Conservation (phyloP, 148 eudicot species). For the Chenopodium album region DNA sequence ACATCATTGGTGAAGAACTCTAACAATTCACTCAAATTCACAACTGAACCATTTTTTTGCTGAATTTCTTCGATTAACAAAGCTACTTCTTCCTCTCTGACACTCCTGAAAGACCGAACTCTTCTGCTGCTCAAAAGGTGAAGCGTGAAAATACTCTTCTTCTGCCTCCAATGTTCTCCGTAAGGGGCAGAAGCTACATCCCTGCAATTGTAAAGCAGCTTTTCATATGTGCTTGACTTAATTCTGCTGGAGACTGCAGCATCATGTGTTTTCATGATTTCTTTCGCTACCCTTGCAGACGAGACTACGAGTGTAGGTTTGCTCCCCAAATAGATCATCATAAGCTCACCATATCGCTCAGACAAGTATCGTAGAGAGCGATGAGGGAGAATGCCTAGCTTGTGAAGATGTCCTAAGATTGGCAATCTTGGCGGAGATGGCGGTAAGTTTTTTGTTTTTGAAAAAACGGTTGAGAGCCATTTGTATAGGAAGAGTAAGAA, state of each 20-base stretch:
- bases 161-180: conserved; percentile 63
- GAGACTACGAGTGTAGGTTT: conserved; percentile 39
- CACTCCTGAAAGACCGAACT: conserved; percentile 38
- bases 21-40: conserved; percentile 44
- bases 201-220: conserved; percentile 29
- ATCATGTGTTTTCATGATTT: conserved; percentile 65
- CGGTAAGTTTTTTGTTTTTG: conserved; percentile 23
- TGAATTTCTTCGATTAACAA: conserved; percentile 31
- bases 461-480: too few species aligned
- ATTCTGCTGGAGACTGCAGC: conserved; percentile 37
- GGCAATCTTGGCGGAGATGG: conserved; percentile 66
- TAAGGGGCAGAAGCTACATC: conserved; percentile 34
- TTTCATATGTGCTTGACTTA: not conserved
- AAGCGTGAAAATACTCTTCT: conserved; percentile 42
- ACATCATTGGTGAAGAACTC: conserved; percentile 22
- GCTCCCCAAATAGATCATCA: conserved; percentile 48
- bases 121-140: conserved; percentile 45
- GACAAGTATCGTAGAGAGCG: conserved; percentile 36
- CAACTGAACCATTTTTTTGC: not conserved
- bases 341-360: conserved; percentile 38
- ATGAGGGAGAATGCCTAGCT: conserved; percentile 42
- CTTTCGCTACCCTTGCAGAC: conserved; percentile 38
- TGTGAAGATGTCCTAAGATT: conserved; percentile 58
- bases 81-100: conserved; percentile 49
- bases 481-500: too few species aligned